These are phyloP conservation scores for Taxawa tesnikishii DNA, from an alignment of 2,329 filamentous ascomycete genomes.

Conservation along the genomic window DNA sequence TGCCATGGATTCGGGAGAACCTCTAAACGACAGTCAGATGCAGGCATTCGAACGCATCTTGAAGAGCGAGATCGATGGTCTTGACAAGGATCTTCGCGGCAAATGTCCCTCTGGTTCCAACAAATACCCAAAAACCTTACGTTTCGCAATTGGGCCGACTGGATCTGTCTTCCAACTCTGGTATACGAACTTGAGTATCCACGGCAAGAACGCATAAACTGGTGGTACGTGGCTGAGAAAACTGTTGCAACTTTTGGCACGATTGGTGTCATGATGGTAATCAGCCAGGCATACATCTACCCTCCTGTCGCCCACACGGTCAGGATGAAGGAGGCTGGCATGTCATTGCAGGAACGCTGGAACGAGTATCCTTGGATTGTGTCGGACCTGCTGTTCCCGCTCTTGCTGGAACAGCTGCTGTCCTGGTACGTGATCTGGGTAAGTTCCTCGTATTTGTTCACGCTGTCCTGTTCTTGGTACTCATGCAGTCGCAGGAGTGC, in stretches of 20 bases:
- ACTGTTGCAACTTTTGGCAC: constrained; percentile 56
- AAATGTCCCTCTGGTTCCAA: constrained; percentile 39
- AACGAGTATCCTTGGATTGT: constrained; percentile 61
- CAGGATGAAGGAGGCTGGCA: constrained; percentile 53
- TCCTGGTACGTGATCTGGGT: constrained; percentile 78
- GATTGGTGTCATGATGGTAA: constrained; percentile 66
- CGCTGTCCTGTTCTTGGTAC: too few relatives aligned
- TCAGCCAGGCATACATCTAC: constrained; percentile 67
- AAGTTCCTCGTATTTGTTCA: constrained; percentile 36
- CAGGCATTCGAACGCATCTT: constrained; percentile 53
- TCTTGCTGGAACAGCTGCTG: constrained; percentile 67
- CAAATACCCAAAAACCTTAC: constrained; percentile 59
- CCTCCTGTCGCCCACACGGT: constrained; percentile 58
- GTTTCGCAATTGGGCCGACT: constrained; percentile 49
- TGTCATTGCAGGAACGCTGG: constrained; percentile 49
- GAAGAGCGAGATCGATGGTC: constrained; percentile 51
- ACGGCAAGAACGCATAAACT: constrained; percentile 55
- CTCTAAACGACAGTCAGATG: constrained; percentile 51
- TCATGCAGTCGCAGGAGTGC: constrained; percentile 22
- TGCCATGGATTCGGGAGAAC: constrained; percentile 48
- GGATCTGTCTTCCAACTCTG: constrained; percentile 61
- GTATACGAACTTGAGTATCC: constrained; percentile 74
- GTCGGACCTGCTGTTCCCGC: constrained; percentile 64
- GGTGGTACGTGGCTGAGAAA: constrained; percentile 66
- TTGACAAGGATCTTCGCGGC: constrained; percentile 53